A percentile compares a stretch with the other conserved stretches of the same genome.
These are phyloP conservation scores for Ophiorrhiza pumila DNA, from an alignment of 257 asterid genomes.

Conservation along the genomic window DNA sequence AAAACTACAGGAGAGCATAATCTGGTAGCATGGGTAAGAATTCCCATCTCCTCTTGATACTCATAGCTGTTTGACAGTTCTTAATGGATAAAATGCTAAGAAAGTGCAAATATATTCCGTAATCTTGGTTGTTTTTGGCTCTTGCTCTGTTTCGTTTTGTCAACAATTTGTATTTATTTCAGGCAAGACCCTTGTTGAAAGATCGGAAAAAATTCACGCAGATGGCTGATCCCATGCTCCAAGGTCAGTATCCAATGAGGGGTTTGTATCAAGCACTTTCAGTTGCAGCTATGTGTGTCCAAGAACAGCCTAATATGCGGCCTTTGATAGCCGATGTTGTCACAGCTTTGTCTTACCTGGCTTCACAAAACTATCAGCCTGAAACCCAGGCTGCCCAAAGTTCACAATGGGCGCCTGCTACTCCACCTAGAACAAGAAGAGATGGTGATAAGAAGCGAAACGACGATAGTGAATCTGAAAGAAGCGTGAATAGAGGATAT, in stretches of 20 bases:
- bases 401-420: constrained; percentile 40
- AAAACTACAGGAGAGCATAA: constrained; percentile 72
- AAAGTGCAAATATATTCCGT: neutral
- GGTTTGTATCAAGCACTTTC: constrained; percentile 85
- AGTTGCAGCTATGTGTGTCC: constrained; percentile 88
- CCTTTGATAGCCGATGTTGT: constrained; percentile 87
- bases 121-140: neutral
- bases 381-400: constrained; percentile 38
- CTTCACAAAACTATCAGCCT: constrained; percentile 58
- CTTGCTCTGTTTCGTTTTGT: neutral
- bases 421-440: constrained; percentile 54
- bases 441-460: constrained; percentile 37
- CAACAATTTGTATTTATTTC: constrained; percentile 8
- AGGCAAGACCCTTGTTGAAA: constrained; percentile 90
- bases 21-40: constrained; percentile 77
- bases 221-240: constrained; percentile 79
- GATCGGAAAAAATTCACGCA: constrained; percentile 67
- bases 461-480: constrained; percentile 25
- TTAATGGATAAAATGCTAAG: neutral
- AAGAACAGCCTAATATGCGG: constrained; percentile 72
- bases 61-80: neutral
- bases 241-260: constrained; percentile 73
- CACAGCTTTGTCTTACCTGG: constrained; percentile 74
- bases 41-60: neutral
- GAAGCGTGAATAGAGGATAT: constrained; percentile 28